Conservation (phyloP, 202 grass and related monocot species). For the Digitaria exilis region DNA sequence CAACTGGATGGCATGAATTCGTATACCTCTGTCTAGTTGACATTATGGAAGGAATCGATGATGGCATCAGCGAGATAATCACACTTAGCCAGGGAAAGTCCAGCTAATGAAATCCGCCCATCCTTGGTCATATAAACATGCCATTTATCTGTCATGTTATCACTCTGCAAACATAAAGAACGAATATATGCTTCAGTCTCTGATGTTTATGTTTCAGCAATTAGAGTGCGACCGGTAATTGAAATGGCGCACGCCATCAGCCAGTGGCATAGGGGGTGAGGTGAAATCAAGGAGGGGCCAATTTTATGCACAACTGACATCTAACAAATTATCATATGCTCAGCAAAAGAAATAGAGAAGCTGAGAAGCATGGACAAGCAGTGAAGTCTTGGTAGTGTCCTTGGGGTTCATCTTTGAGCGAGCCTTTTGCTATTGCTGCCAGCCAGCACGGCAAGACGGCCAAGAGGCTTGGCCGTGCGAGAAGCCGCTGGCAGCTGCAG, state of each 20-base stretch:
- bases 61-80: conserved; percentile 87
- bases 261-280: too few species aligned
- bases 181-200: background rate
- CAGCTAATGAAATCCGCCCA: conserved; percentile 87
- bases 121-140: conserved; percentile 99
- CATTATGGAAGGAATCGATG: conserved; percentile 86
- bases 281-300: too few species aligned
- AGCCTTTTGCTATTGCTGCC: too few species aligned
- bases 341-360: too few species aligned
- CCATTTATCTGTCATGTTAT: conserved; percentile 92
- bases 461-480: too few species aligned
- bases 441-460: too few species aligned
- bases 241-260: background rate
- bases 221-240: background rate
- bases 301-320: too few species aligned
- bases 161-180: conserved; percentile 55
- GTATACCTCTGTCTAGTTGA: conserved; percentile 46
- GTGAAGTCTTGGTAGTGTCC: too few species aligned
- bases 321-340: too few species aligned
- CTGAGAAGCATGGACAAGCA: too few species aligned
- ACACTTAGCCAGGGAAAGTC: conserved; percentile 73
- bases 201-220: background rate
- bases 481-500: too few species aligned
- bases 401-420: too few species aligned
- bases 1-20: background rate